phyloP scores from a whole-genome alignment of 768 basidiomycete genomes.

The Auricularia sp. region DNA sequence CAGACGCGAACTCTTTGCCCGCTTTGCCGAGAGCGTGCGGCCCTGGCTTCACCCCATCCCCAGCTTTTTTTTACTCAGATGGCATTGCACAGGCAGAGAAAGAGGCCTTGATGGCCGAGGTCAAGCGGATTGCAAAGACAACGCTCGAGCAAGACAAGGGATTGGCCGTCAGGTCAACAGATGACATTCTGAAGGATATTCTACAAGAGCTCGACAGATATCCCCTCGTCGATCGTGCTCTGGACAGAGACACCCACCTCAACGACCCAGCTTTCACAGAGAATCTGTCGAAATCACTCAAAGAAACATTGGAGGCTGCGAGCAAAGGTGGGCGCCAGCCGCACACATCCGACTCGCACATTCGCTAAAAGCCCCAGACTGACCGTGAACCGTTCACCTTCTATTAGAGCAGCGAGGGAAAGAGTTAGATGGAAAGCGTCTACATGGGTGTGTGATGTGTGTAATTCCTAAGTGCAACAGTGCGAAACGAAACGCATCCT shows the following conservation, averaged over 20 bases:
- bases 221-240: constrained; percentile 56
- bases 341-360: too few relatives aligned
- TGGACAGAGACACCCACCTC: constrained; percentile 15
- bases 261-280: constrained; percentile 6
- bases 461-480: not conserved
- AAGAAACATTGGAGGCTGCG: not conserved
- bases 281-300: not conserved
- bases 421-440: not conserved
- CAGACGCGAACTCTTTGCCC: constrained; percentile 50
- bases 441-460: not conserved
- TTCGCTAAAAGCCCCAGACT: not conserved
- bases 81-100: constrained; percentile 36
- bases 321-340: not conserved
- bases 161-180: constrained; percentile 41
- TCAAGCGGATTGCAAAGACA: constrained; percentile 52
- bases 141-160: constrained; percentile 45
- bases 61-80: not conserved
- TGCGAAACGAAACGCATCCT: not conserved
- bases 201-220: constrained; percentile 64
- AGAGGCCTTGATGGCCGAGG: constrained; percentile 42
- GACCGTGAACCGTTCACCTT: not conserved
- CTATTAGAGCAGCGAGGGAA: not conserved
- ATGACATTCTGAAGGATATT: constrained; percentile 48
- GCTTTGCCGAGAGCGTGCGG: constrained; percentile 56
- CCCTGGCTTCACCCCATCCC: constrained; percentile 3